A percentile compares a stretch with the other conserved stretches of the same genome.
Conservation (phyloP, 148 eudicot species). For the Silene uniflora region DNA sequence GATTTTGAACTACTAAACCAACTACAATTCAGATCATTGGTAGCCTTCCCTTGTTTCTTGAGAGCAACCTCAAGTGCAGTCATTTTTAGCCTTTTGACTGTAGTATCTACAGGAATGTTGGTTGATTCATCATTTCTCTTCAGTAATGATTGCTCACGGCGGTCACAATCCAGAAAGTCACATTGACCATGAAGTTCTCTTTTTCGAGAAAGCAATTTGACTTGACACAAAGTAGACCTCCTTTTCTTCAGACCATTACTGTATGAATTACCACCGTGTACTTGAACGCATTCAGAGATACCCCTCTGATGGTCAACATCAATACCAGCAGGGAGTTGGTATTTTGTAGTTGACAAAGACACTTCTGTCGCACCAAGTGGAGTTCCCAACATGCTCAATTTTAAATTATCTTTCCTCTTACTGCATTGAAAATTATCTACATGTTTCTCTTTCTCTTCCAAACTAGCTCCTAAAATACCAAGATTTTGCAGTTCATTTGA, state of each 20-base stretch:
- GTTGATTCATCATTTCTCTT: constrained; percentile 28
- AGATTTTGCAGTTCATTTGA: constrained; percentile 26
- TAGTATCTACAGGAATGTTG: constrained; percentile 27
- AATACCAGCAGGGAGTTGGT: constrained; percentile 25
- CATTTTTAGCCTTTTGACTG: constrained; percentile 34
- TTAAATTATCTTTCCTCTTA: constrained; percentile 32
- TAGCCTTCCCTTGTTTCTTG: constrained; percentile 20
- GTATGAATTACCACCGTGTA: constrained; percentile 24
- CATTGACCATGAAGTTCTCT: constrained; percentile 28
- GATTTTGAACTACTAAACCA: constrained; percentile 2
- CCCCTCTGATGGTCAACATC: constrained; percentile 21
- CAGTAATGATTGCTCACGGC: constrained; percentile 12
- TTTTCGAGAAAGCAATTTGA: constrained; percentile 29
- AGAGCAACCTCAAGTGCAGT: constrained; percentile 18
- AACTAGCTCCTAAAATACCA: constrained; percentile 19
- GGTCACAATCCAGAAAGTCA: constrained; percentile 22
- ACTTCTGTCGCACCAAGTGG: constrained; percentile 25
- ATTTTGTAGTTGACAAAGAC: constrained; percentile 21
- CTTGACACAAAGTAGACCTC: constrained; percentile 32
- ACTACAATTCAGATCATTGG: constrained; percentile 12
- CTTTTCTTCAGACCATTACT: constrained; percentile 21
- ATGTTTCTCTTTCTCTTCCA: constrained; percentile 13
- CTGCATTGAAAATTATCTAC: constrained; percentile 21
- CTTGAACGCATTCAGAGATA: constrained; percentile 24
- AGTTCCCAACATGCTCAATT: constrained; percentile 30